phyloP scores from a whole-genome alignment of 208 protist genomes.

The Leishmania gerbilli region DNA sequence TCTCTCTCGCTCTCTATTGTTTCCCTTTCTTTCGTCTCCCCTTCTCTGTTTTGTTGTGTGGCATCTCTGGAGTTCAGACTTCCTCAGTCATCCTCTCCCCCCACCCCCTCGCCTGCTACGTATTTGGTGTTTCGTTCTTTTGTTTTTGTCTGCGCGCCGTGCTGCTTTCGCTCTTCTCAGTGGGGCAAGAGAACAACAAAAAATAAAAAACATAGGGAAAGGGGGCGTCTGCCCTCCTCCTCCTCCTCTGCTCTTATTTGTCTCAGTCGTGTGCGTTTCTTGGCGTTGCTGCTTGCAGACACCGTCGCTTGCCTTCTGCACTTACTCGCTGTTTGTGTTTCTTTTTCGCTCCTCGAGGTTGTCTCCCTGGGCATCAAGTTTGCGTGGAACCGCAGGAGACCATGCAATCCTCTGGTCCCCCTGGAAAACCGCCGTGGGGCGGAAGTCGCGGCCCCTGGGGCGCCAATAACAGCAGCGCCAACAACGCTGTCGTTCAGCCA shows the following conservation, averaged over 20 bases:
- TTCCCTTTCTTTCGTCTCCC: not conserved
- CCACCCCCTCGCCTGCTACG: not conserved
- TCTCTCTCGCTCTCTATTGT: not conserved
- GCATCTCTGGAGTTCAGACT: not conserved
- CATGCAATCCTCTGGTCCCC: conserved; percentile 11
- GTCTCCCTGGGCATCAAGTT: not conserved
- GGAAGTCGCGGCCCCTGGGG: conserved; percentile 3
- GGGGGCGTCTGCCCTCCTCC: not conserved
- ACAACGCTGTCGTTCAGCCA: conserved; percentile 2
- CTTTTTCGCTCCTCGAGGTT: not conserved
- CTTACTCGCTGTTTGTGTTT: not conserved
- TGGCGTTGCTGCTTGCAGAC: not conserved
- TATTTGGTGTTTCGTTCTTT: not conserved
- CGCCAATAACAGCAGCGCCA: not conserved
- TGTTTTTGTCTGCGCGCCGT: not conserved
- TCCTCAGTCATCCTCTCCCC: not conserved
- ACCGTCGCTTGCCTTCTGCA: not conserved
- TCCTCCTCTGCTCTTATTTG: not conserved
- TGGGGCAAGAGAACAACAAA: too few species aligned
- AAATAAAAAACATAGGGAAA: not conserved
- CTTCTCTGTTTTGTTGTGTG: not conserved
- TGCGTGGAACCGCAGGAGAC: not conserved
- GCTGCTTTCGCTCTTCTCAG: not conserved
- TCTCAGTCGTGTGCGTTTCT: not conserved
- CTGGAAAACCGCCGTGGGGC: conserved; percentile 3